Evolutionary conservation across 1,284 basidiomycete species (phyloP).

Genomic region (Tylopilus sp.): DNA sequence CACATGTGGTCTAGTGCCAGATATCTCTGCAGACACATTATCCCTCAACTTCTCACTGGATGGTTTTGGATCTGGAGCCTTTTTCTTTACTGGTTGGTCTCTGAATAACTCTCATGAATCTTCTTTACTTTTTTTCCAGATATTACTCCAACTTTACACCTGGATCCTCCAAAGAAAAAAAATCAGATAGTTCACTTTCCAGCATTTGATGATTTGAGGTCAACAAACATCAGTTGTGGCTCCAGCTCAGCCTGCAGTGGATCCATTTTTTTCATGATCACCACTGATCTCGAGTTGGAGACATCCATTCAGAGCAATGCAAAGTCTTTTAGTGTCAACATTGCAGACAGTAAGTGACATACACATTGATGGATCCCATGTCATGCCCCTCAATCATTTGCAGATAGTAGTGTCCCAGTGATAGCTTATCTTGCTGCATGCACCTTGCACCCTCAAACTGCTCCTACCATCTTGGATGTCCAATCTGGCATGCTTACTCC

Average conservation of each 20-base stretch:
- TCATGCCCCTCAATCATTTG: too few relatives aligned
- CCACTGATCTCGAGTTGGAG: not conserved
- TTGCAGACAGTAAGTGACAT: not conserved
- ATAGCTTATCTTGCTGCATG: not conserved
- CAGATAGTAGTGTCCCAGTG: not conserved
- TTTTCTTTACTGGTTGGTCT: not conserved
- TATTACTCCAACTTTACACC: too few relatives aligned
- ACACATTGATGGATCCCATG: too few relatives aligned
- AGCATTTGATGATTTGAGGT: too few relatives aligned
- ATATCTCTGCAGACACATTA: not conserved
- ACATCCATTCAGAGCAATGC: not conserved
- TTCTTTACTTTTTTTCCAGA: too few relatives aligned
- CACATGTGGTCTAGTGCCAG: slow-evolving; percentile 7
- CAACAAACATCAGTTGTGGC: too few relatives aligned
- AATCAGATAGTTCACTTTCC: too few relatives aligned
- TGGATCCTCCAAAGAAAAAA: too few relatives aligned
- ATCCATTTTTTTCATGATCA: not conserved
- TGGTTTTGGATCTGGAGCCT: not conserved
- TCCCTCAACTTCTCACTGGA: not conserved
- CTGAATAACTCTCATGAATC: too few relatives aligned
- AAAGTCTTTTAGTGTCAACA: not conserved
- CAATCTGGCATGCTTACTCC: not conserved
- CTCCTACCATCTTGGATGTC: not conserved
- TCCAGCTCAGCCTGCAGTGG: too few relatives aligned
- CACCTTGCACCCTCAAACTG: not conserved